Conservation (phyloP, 176 grass and related monocot species). For the Urochloa ruziziensis region DNA sequence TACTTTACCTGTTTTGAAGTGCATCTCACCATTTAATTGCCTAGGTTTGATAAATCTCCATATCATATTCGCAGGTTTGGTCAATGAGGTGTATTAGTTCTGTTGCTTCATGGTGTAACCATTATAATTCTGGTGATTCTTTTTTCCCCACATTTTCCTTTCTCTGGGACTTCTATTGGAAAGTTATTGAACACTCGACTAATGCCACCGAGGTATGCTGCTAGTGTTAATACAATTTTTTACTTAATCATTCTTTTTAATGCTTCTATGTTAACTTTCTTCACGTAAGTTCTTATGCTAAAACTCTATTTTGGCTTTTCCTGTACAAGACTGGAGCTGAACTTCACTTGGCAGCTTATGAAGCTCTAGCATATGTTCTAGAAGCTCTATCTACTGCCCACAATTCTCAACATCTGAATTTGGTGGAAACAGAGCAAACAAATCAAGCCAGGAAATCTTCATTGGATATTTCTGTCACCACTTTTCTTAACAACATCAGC, state of each 20-base stretch:
- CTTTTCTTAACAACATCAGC: conserved; percentile 71
- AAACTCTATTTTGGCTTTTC: conserved; percentile 7
- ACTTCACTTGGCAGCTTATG: conserved; percentile 81
- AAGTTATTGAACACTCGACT: conserved; percentile 65
- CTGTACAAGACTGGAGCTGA: conserved; percentile 69
- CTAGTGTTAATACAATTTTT: conserved; percentile 26
- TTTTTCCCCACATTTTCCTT: conserved; percentile 63
- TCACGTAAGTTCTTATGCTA: conserved; percentile 15
- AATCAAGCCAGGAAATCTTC: conserved; percentile 31
- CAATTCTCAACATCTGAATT: conserved; percentile 38
- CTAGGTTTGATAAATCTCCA: conserved; percentile 5
- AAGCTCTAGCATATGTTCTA: conserved; percentile 74
- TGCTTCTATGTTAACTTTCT: conserved; percentile 7
- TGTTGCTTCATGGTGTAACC: conserved; percentile 65
- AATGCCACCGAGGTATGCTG: conserved; percentile 60
- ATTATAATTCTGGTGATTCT: conserved; percentile 35
- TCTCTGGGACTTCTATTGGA: conserved; percentile 80
- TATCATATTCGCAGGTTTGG: conserved; percentile 71
- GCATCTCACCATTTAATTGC: conserved; percentile 5
- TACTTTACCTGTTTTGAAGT: conserved; percentile 21
- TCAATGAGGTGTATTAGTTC: conserved; percentile 65
- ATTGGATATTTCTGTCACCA: conserved; percentile 57
- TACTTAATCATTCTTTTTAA: conserved; percentile 16
- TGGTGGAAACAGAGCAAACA: conserved; percentile 31
- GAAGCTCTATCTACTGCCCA: conserved; percentile 43